These are phyloP conservation scores for Vitis vinifera DNA, from an alignment of 164 flowering plant species.

Conservation along the genomic window ASM3070453v1 NC_081823.1:7989001-7989500, in stretches of 20 bases:
- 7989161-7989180: background rate
- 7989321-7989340: background rate
- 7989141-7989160: background rate
- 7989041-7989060: too few species aligned
- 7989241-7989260: background rate
- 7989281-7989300: background rate
- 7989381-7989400: too few species aligned
- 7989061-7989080: too few species aligned
- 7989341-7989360: too few species aligned
- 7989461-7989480: background rate
- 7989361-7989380: too few species aligned
- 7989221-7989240: constrained; percentile 6
- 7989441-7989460: background rate
- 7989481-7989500: too few species aligned
- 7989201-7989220: background rate
- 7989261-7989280: background rate
- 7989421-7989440: too few species aligned
- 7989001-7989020: too few species aligned
- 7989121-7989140: background rate
- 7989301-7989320: background rate
- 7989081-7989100: too few species aligned
- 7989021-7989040: background rate
- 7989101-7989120: too few species aligned
- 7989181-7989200: background rate
- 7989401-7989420: too few species aligned